These are phyloP conservation scores for Sporothrix pallida DNA, from an alignment of 2,329 filamentous ascomycete species.

Conservation along the genomic window DNA sequence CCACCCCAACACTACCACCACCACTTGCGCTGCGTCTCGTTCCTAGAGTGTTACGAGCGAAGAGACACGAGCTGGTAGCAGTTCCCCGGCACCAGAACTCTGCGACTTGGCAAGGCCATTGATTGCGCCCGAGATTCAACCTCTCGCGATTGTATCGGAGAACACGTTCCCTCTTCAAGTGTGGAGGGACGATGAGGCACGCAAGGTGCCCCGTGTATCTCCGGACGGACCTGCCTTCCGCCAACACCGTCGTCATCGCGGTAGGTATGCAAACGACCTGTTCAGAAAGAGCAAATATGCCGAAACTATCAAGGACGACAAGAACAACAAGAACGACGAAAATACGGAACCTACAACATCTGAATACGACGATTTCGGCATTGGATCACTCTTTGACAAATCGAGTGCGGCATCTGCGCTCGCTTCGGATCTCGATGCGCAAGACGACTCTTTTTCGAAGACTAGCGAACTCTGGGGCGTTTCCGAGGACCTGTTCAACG, in stretches of 20 bases:
- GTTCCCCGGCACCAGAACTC: slow-evolving; percentile 2
- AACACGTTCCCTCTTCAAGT: slow-evolving; percentile 30
- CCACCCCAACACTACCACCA: background rate
- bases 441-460: background rate
- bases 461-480: background rate
- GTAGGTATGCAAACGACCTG: slow-evolving; percentile 52
- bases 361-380: background rate
- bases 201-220: slow-evolving; percentile 43
- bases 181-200: slow-evolving; percentile 36
- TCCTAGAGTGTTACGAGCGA: background rate
- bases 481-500: slow-evolving; percentile 28
- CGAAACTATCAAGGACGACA: too few species aligned
- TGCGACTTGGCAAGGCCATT: slow-evolving; percentile 22
- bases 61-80: slow-evolving; percentile 22
- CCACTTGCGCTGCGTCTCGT: slow-evolving; percentile 11
- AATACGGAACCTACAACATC: background rate
- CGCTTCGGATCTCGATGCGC: background rate
- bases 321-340: background rate
- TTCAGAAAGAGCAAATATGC: background rate
- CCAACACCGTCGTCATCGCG: slow-evolving; percentile 56
- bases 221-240: slow-evolving; percentile 43
- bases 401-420: background rate
- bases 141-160: background rate
- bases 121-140: background rate
- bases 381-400: background rate